Evolutionary conservation across 169 alveolate genomes (phyloP), one percentile per base, ranked within the genome.

Genomic region (Plasmodium blacklocki): DNA sequence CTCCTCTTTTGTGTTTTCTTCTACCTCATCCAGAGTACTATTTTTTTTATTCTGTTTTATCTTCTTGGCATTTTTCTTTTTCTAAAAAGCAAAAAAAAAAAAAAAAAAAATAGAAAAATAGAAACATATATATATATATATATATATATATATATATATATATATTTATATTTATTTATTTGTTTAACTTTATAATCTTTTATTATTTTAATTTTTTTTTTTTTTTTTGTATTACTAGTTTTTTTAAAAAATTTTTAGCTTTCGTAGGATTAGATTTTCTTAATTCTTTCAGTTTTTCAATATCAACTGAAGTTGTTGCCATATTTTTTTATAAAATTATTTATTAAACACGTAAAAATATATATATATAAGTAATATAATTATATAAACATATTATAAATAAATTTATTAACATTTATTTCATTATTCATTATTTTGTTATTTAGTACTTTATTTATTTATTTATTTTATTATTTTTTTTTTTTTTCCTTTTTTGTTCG

Each of bases 221-320:
- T 32, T 32, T 32, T 76, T 18, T 68, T 50, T 50, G 21, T 54
- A 43, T 76, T 76, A 76, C 76, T 52, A 76, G 49, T 71, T 92
- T 92, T 83, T 94, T 94, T 70, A 92, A 50, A 50, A 88, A 88
- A 59, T 92, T 92, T 62, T 89, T 94, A n/a, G 95, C 95, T 54
- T 92, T 73, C 32, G 83, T 58, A 12, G 91, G 94, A 63, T 88
- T 90, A 64, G 68, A 88, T 87, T 87, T 94, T 64, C 96, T 88
- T 29, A 94, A 80, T 50, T 70, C 92, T 71, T 90, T 92, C 14
- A 94, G 47, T 19, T 73, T 67, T 14, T 52, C 21, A 18, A 83
- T 32, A 64, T 83, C 91, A 67, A 58, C 23, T 47, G 58, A 73
- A 29, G 67, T 54, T 83, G 91, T 15, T 29, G 73, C 74, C 80